Base-by-base conservation (phyloP, 768 basidiomycete species). In the Baorangia bicolor region DNA sequence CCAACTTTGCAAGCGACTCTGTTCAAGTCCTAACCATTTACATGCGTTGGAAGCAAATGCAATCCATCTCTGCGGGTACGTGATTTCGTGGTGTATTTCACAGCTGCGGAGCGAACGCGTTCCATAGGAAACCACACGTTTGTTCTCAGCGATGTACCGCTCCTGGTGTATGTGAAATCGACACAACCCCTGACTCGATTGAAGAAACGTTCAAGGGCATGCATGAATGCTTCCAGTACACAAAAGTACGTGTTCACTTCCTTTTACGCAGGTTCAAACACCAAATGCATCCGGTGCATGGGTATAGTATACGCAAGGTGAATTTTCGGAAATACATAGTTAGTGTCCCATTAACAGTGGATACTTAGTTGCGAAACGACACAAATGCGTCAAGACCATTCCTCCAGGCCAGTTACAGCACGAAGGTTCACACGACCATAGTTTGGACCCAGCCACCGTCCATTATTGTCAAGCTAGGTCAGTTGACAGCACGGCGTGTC, bases 141-240 rank as follows among this genome's bases (percentile, higher is more conserved):
- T 86, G 84, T 57, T 50, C 65, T 6, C 67, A 72, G 1, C 54
- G 73, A 12, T 86, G 85, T 55, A 57, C 67, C n/a, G 74, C 74
- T 0, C 50, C 54, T 2, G 85, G 86, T 4, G 79, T 79, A 23
- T 86, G 85, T 54, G 74, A 84, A 49, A 84, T 86, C 12, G 78
- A 83, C 40, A 81, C 78, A 0, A 64, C 76, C 0, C 85, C 85
- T 0, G 77, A 81, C 51, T 80, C 82, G 0, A 77, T 87, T 18
- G 80, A 85, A 56, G 82, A 78, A 8, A 85, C 82, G 0, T 87
- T 86, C 56, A 80, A 75, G 0, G 86, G 86, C 2, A 73, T 71
- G 54, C 80, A 85, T 38, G 81, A 84, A 59, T 81, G 76, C 3
- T 86, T 84, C 67, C 78, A 82, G 58, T 87, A 83, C 53, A 86